Conservation (phyloP, 257 asterid genomes). For the Marsdenia floribunda region DNA sequence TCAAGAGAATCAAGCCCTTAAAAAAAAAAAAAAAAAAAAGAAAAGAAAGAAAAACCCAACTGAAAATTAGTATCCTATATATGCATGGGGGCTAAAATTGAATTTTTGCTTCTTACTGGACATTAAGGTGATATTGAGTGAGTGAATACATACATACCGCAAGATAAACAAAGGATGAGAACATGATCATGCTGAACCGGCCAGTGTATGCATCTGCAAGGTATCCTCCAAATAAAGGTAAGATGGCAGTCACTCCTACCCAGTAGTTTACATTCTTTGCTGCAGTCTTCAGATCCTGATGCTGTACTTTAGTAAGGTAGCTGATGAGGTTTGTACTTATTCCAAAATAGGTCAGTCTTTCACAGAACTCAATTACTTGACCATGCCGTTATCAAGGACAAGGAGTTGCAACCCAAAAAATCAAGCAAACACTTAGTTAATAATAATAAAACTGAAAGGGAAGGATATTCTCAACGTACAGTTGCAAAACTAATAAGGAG, state of each 20-base stretch:
- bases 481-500: too few relatives aligned
- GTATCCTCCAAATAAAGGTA: slow-evolving; percentile 32
- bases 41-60: too few relatives aligned
- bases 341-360: slow-evolving; percentile 26
- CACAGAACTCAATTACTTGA: slow-evolving; percentile 26
- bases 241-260: slow-evolving; percentile 26
- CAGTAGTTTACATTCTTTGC: slow-evolving; percentile 26
- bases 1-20: slow-evolving; percentile 64
- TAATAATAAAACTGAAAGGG: too few relatives aligned
- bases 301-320: slow-evolving; percentile 26
- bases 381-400: not conserved
- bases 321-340: slow-evolving; percentile 19
- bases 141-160: slow-evolving; percentile 10
- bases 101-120: not conserved
- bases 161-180: slow-evolving; percentile 28
- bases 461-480: not conserved
- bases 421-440: not conserved
- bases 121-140: not conserved
- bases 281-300: slow-evolving; percentile 31
- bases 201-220: slow-evolving; percentile 31
- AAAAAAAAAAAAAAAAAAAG: not conserved
- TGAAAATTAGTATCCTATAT: not conserved
- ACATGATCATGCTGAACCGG: slow-evolving; percentile 22
- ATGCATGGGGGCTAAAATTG: not conserved
- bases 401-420: not conserved